phyloP scores from a whole-genome alignment of 1,284 basidiomycete genomes.

The Marasmius sp. region DNA sequence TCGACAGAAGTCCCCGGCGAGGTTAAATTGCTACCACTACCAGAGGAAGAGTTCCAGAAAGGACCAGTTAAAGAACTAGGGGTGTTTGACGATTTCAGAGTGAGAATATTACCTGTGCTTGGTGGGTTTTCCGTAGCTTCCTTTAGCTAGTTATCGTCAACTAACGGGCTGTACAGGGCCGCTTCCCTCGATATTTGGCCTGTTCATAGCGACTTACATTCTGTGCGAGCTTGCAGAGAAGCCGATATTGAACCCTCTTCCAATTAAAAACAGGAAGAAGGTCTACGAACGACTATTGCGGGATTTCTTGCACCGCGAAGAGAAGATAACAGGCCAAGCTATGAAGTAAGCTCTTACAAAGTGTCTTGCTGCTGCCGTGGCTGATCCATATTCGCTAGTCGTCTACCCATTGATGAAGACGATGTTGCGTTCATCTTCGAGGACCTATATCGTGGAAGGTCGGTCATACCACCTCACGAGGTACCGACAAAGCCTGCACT shows the following conservation, averaged over 20 bases:
- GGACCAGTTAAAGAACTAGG: constrained; percentile 90
- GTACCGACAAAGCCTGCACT: constrained; percentile 72
- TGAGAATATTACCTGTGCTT: constrained; percentile 86
- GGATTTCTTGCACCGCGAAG: constrained; percentile 73
- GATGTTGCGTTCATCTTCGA: constrained; percentile 86
- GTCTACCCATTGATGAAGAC: constrained; percentile 76
- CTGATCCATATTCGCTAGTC: constrained; percentile 38
- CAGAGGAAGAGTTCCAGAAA: constrained; percentile 90
- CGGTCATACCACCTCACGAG: constrained; percentile 72
- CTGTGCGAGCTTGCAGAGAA: constrained; percentile 82
- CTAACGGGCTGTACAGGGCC: constrained; percentile 49
- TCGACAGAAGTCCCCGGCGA: constrained; percentile 92
- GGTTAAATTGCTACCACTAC: constrained; percentile 85
- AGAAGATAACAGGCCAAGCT: constrained; percentile 54
- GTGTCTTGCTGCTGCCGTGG: background rate
- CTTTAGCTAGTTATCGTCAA: background rate
- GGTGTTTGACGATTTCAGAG: constrained; percentile 92
- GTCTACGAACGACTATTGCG: constrained; percentile 81
- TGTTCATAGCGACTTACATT: constrained; percentile 86
- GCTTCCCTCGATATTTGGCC: constrained; percentile 85
- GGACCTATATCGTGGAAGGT: constrained; percentile 81
- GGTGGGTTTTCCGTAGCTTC: constrained; percentile 40
- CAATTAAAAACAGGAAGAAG: constrained; percentile 83
- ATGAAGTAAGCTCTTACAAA: constrained; percentile 44
- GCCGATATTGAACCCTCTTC: constrained; percentile 78